Conservation (phyloP, 495 filamentous ascomycete genomes). For the Hypoxylon lienhwacheense region DNA sequence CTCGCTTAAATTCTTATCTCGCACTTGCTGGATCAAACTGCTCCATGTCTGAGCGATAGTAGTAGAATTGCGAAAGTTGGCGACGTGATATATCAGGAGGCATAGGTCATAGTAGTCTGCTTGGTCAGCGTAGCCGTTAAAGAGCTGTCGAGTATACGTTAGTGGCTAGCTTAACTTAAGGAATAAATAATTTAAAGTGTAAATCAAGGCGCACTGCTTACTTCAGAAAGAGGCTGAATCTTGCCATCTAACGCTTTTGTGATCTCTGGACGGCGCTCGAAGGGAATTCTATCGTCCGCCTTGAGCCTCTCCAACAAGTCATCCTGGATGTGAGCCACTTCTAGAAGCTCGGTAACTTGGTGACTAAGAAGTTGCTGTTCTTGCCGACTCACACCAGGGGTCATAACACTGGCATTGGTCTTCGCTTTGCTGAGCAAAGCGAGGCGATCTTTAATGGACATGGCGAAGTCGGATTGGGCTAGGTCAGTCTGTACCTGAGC, state of each 20-base stretch:
- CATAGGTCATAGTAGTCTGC: slow-evolving; percentile 90
- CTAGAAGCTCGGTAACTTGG: slow-evolving; percentile 81
- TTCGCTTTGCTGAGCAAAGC: slow-evolving; percentile 86
- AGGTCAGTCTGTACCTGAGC: slow-evolving; percentile 83
- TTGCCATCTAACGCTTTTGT: slow-evolving; percentile 69
- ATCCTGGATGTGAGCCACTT: slow-evolving; percentile 92
- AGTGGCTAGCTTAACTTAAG: too few relatives aligned
- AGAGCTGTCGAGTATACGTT: slow-evolving; percentile 62
- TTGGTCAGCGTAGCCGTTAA: slow-evolving; percentile 84
- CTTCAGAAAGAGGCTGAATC: slow-evolving; percentile 70
- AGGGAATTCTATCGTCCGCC: slow-evolving; percentile 66
- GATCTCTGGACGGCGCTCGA: slow-evolving; percentile 62
- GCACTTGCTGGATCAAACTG: slow-evolving; percentile 70
- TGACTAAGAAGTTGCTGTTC: slow-evolving; percentile 76
- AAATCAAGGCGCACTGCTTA: too few relatives aligned
- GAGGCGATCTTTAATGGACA: slow-evolving; percentile 77
- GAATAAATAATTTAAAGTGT: too few relatives aligned
- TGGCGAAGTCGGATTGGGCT: slow-evolving; percentile 73
- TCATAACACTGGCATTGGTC: slow-evolving; percentile 78
- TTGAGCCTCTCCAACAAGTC: slow-evolving; percentile 81
- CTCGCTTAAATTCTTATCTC: slow-evolving; percentile 64
- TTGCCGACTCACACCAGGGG: slow-evolving; percentile 70
- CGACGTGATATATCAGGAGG: slow-evolving; percentile 83
- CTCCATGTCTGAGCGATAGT: slow-evolving; percentile 85
- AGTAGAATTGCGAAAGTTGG: slow-evolving; percentile 80